Conservation (phyloP, 257 asterid species). For the Primulina tabacum region DNA sequence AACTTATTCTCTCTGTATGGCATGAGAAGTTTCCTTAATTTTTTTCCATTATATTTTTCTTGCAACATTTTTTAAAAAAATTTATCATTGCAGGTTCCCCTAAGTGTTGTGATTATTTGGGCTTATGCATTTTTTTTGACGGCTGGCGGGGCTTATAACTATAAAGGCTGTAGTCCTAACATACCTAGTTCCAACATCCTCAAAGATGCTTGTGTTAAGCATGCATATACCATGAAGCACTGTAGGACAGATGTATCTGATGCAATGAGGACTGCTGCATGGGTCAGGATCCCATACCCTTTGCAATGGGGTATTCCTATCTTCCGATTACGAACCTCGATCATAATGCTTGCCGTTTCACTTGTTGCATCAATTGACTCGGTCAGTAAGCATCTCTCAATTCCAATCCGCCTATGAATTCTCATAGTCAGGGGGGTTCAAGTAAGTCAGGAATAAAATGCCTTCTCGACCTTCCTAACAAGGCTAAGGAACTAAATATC, state of each 20-base stretch:
- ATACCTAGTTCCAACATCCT: slow-evolving; percentile 90
- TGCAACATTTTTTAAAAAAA: slow-evolving; percentile 13
- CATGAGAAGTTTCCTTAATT: neutral
- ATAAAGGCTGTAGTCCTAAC: slow-evolving; percentile 77
- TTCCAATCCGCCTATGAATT: slow-evolving; percentile 1
- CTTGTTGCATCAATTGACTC: slow-evolving; percentile 85
- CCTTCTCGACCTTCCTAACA: slow-evolving; percentile 3
- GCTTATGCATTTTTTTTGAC: slow-evolving; percentile 90
- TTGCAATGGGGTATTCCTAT: slow-evolving; percentile 96
- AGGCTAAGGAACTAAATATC: neutral
- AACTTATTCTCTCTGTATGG: neutral
- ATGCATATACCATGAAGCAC: slow-evolving; percentile 93
- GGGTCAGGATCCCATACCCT: slow-evolving; percentile 96
- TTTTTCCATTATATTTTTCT: slow-evolving; percentile 16
- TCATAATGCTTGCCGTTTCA: slow-evolving; percentile 75
- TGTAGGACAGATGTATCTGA: slow-evolving; percentile 94
- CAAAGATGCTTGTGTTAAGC: slow-evolving; percentile 72
- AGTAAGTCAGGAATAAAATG: neutral
- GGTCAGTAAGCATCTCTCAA: slow-evolving; percentile 32
- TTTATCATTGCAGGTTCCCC: slow-evolving; percentile 68
- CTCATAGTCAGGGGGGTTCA: neutral
- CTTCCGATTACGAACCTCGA: slow-evolving; percentile 77
- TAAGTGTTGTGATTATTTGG: slow-evolving; percentile 86
- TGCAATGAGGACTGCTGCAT: slow-evolving; percentile 91
- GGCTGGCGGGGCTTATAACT: slow-evolving; percentile 94